Conservation (phyloP, 2,329 filamentous ascomycete genomes). For the Alternaria gaisen region DNA sequence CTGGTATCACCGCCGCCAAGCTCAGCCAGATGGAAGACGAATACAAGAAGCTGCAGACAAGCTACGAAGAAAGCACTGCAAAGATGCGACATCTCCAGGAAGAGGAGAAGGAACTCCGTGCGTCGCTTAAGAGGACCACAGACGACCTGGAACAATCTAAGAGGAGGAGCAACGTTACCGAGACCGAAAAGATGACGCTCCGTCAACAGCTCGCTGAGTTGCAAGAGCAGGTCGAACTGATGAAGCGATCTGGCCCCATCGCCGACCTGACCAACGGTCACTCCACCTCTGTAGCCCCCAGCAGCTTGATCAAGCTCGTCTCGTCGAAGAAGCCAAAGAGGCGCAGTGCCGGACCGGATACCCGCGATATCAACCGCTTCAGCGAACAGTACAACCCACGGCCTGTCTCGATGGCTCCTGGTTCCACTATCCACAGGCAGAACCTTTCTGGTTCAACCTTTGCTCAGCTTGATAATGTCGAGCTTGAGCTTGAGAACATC, state of each 20-base stretch:
- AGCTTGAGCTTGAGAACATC: constrained; percentile 91
- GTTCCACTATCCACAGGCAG: constrained; percentile 70
- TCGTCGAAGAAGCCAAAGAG: constrained; percentile 97
- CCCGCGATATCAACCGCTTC: constrained; percentile 86
- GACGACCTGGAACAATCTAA: constrained; percentile 82
- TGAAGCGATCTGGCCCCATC: constrained; percentile 77
- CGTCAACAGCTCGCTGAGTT: constrained; percentile 89
- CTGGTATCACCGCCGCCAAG: constrained; percentile 91
- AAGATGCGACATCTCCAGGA: constrained; percentile 96
- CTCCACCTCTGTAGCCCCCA: constrained; percentile 58
- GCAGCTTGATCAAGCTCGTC: constrained; percentile 93
- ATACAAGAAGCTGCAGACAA: constrained; percentile 88
- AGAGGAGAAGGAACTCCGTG: constrained; percentile 85
- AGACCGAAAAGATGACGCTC: constrained; percentile 85
- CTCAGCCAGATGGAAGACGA: constrained; percentile 93
- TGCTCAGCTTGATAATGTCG: constrained; percentile 86
- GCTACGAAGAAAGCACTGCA: constrained; percentile 86
- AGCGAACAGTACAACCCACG: constrained; percentile 92
- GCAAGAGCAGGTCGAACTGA: constrained; percentile 89
- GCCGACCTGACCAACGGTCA: constrained; percentile 72
- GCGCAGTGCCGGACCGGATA: constrained; percentile 87
- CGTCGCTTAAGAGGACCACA: constrained; percentile 80
- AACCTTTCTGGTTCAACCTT: constrained; percentile 79
- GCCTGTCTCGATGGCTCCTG: constrained; percentile 93
- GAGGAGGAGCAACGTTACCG: constrained; percentile 76